Percentiles rank a stretch among this genome's conserved stretches.
Conservation (phyloP, 2,329 filamentous ascomycete species). For the Alternaria consortialis region DNA sequence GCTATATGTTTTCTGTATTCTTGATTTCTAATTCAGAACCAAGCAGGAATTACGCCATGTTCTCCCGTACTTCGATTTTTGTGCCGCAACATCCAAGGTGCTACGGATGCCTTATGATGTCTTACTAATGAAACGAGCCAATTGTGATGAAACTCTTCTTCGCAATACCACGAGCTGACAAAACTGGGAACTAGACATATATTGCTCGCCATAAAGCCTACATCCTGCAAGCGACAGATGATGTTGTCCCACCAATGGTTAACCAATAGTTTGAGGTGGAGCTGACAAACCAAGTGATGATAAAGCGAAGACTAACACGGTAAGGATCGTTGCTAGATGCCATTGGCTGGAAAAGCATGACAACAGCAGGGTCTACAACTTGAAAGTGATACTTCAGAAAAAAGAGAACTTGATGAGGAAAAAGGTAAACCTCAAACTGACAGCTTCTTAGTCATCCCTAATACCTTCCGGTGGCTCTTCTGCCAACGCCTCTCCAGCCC, state of each 20-base stretch:
- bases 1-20: neutral
- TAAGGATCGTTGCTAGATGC: neutral
- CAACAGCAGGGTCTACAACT: neutral
- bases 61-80: neutral
- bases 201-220: neutral
- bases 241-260: neutral
- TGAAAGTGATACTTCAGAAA: neutral
- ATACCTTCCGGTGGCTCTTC: neutral
- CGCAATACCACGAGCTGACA: neutral
- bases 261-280: neutral
- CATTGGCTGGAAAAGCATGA: neutral
- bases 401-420: neutral
- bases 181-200: neutral
- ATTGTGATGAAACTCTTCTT: neutral
- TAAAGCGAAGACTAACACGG: neutral
- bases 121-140: neutral
- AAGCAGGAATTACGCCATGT: neutral
- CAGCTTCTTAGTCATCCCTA: neutral
- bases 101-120: neutral
- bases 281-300: too few species aligned
- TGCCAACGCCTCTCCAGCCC: neutral
- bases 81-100: neutral
- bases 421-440: neutral
- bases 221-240: neutral
- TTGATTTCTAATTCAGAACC: neutral